Conservation (phyloP, 169 alveolate species). For the Theileria annulata region DNA sequence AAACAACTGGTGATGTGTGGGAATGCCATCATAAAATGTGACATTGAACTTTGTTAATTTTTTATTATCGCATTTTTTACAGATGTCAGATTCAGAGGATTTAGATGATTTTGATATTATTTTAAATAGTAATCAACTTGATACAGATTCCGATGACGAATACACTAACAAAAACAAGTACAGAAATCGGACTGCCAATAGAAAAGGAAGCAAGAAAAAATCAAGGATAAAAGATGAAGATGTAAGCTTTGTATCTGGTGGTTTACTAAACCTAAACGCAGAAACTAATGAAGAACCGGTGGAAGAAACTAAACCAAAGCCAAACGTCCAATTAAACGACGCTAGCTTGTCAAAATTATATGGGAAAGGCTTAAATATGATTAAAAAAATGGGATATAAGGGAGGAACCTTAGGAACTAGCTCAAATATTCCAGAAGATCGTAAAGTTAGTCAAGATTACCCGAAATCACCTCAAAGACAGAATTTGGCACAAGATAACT, state of each 20-base stretch:
- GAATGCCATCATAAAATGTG: background rate
- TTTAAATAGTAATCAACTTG: background rate
- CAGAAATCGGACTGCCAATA: background rate
- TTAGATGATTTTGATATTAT: constrained; percentile 3
- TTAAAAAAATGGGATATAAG: constrained; percentile 64
- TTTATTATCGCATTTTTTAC: background rate
- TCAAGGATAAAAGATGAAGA: background rate
- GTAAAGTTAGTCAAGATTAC: background rate
- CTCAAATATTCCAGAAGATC: background rate
- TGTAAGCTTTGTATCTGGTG: constrained; percentile 32
- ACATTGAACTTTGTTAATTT: background rate
- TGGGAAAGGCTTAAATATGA: constrained; percentile 63
- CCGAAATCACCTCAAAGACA: background rate
- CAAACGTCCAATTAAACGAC: constrained; percentile 4
- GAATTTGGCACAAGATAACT: background rate
- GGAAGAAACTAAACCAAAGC: constrained; percentile 7
- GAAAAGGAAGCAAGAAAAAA: background rate
- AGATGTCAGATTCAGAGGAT: constrained; percentile 6
- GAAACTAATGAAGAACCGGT: background rate
- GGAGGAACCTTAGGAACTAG: constrained; percentile 65
- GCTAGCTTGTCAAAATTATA: constrained; percentile 47
- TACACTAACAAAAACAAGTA: background rate
- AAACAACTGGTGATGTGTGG: background rate
- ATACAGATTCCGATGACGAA: background rate
- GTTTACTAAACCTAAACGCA: constrained; percentile 13